A percentile compares a stretch with the other conserved stretches of the same genome.
These are phyloP conservation scores for Diaporthe ampelina DNA, from an alignment of 2,329 filamentous ascomycete species.

Conservation along the genomic window DNA sequence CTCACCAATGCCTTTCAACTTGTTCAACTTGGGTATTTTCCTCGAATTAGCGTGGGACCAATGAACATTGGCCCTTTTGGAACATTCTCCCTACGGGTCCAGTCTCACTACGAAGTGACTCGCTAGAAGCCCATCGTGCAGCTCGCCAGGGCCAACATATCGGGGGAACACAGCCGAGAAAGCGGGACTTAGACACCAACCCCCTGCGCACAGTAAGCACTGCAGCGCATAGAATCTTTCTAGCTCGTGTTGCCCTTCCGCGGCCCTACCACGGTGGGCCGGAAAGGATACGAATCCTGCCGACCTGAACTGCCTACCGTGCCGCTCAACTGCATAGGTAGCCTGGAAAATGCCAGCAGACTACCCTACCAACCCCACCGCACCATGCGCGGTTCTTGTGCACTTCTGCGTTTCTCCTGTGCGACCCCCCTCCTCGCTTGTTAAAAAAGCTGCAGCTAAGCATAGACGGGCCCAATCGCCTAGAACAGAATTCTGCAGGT, in stretches of 20 bases:
- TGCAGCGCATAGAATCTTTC: neutral
- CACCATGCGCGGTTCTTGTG: no score
- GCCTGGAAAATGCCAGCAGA: neutral
- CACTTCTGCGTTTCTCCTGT: neutral
- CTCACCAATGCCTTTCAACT: neutral
- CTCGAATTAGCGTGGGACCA: no score
- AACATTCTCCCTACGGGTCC: no score
- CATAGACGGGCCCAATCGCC: slow-evolving; percentile 16
- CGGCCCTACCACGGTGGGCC: neutral
- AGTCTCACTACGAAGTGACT: no score
- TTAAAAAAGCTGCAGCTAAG: neutral
- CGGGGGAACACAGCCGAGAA: neutral
- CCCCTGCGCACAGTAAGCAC: no score
- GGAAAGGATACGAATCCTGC: neutral
- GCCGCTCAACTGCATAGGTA: neutral
- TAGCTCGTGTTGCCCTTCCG: neutral
- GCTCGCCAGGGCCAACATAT: neutral
- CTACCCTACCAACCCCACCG: no score
- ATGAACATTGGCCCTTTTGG: no score
- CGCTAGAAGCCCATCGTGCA: neutral
- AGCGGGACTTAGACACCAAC: neutral
- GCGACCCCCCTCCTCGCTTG: neutral
- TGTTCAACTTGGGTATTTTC: no score
- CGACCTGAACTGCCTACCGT: neutral
- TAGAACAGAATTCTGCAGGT: no score